Base-by-base conservation (phyloP, 2,329 filamentous ascomycete species). In the Coniochaeta sp. region DNA sequence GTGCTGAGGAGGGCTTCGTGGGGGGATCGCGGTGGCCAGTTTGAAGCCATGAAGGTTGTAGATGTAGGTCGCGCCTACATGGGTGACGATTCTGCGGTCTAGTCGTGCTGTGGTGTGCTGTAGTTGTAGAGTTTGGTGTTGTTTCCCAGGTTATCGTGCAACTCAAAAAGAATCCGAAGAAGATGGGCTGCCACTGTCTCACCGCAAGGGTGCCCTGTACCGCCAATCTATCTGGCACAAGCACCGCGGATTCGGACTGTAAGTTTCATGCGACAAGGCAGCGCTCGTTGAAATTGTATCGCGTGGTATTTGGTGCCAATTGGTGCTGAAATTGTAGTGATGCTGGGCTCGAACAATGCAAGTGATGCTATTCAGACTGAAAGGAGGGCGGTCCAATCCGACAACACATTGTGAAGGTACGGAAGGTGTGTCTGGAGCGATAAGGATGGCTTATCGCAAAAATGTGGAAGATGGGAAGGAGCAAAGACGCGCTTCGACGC, bases 1-100 rank as follows among this genome's bases (percentile, higher is more conserved):
- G 91, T 84, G 64, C 79, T 77, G 32, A 83, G 63, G 18, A 86
- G 73, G 49, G 73, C 82, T 63, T 86, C 83, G 65, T 79, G 80
- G 38, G 83, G 83, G 51, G 83, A 86, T 65, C 79, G 74, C 20
- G 83, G 83, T 16, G 83, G 83, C 83, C 83, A 87, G 67, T 83
- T 78, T 42, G 74, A 67, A 61, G 77, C 74, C 54, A 72, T 65
- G 60, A 14, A 30, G 5, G 16, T 18, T 9, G 45, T 6, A 3
- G 26, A 8, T 30, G 26, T 48, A 48, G 45, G 28, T 13, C 16
- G 20, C 10, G n/a, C 26, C 26, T 48, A 31, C 45, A 48, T 48
- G 14, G 12, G 45, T 13, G 6, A 31, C 7, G 45, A 42, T 18
- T 24, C 20, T 4, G 22, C 14, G 8, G 18, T n/a, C 24, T n/a